phyloP scores from a whole-genome alignment of 805 yeast species.

The Metschnikowia sp. region DNA sequence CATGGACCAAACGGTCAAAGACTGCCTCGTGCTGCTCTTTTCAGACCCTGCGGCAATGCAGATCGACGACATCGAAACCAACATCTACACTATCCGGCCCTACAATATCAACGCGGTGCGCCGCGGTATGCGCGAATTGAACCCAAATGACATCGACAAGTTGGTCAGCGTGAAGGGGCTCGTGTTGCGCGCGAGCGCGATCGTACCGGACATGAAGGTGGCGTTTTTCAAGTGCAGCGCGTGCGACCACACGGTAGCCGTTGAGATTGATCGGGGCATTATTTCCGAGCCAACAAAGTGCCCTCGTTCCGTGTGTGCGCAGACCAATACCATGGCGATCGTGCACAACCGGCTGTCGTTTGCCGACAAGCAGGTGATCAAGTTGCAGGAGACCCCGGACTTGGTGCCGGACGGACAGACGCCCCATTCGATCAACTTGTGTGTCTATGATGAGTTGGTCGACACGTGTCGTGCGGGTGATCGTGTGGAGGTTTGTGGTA shows the following conservation, averaged over 20 bases:
- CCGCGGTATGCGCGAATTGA: slow-evolving; percentile 85
- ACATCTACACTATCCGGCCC: slow-evolving; percentile 84
- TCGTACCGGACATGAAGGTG: slow-evolving; percentile 96
- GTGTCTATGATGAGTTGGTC: slow-evolving; percentile 94
- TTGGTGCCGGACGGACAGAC: slow-evolving; percentile 97
- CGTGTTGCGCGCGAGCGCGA: slow-evolving; percentile 81
- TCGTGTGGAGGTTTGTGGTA: slow-evolving; percentile 91
- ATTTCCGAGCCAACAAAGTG: slow-evolving; percentile 91
- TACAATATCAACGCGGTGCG: slow-evolving; percentile 66
- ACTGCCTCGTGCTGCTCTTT: slow-evolving; percentile 69
- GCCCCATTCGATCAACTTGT: slow-evolving; percentile 90
- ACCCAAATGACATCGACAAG: slow-evolving; percentile 93
- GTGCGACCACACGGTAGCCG: slow-evolving; percentile 88
- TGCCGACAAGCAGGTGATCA: slow-evolving; percentile 93
- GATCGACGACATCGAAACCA: slow-evolving; percentile 72
- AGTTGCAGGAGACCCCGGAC: slow-evolving; percentile 94
- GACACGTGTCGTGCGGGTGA: slow-evolving; percentile 97
- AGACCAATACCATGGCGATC: slow-evolving; percentile 80
- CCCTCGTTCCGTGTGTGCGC: slow-evolving; percentile 84
- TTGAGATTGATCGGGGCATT: slow-evolving; percentile 91
- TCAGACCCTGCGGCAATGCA: slow-evolving; percentile 23
- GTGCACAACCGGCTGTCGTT: slow-evolving; percentile 90
- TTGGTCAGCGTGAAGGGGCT: slow-evolving; percentile 88
- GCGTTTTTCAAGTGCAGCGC: slow-evolving; percentile 95
- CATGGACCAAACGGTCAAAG: slow-evolving; percentile 95